These are phyloP conservation scores for Coprinopsis marcescibilis DNA, from an alignment of 768 basidiomycete genomes.

Conservation along the genomic window DNA sequence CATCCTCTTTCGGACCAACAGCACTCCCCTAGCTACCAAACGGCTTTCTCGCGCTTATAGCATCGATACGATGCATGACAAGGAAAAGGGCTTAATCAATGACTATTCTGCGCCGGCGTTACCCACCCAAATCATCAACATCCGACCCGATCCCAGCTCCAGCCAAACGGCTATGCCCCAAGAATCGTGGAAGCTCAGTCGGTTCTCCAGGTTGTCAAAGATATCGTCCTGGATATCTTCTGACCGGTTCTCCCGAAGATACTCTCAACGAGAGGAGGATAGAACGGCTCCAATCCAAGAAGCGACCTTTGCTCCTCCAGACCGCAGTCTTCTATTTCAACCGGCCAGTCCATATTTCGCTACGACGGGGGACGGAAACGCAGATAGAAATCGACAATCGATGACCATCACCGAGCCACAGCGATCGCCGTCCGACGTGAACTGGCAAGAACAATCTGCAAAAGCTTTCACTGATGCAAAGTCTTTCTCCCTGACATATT, in stretches of 20 bases:
- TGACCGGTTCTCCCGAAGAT: neutral
- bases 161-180: neutral
- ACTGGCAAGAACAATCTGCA: no score
- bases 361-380: no score
- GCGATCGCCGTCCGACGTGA: no score
- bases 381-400: no score
- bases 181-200: neutral
- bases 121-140: neutral
- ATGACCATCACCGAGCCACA: no score
- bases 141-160: no score
- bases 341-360: neutral
- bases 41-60: neutral
- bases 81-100: neutral
- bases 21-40: neutral
- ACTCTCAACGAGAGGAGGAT: neutral
- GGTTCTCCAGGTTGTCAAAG: constrained; percentile 9
- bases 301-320: neutral
- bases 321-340: constrained; percentile 2
- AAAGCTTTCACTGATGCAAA: no score
- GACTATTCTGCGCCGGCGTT: neutral
- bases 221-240: constrained; percentile 13
- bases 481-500: constrained; percentile 25
- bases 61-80: neutral
- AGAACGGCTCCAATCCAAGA: neutral
- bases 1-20: constrained; percentile 26